Conservation (phyloP, 306 rosid genomes). For the barrel medic (Medicago truncatula) region MtrunA17r5.0-ANR NC_053047.1:10463501-10464000, state of each 20-base stretch:
- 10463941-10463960: constrained; percentile 40
- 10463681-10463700: neutral
- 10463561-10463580: neutral
- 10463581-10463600: neutral
- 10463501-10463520: neutral
- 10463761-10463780: neutral
- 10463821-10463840: constrained; percentile 40
- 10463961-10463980: constrained; percentile 44
- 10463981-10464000: constrained; percentile 52
- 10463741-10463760: too few relatives aligned
- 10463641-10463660: neutral
- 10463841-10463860: neutral
- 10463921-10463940: constrained; percentile 50
- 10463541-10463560: neutral
- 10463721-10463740: neutral
- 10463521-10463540: neutral
- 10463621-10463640: neutral
- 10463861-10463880: constrained; percentile 39
- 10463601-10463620: neutral
- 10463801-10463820: constrained; percentile 27
- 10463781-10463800: neutral
- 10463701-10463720: neutral
- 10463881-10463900: constrained; percentile 22
- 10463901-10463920: constrained; percentile 44
- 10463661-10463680: neutral